Evolutionary conservation across 2,329 filamentous ascomycete genomes (phyloP).

Genomic region (Xylaria polymorpha): DNA sequence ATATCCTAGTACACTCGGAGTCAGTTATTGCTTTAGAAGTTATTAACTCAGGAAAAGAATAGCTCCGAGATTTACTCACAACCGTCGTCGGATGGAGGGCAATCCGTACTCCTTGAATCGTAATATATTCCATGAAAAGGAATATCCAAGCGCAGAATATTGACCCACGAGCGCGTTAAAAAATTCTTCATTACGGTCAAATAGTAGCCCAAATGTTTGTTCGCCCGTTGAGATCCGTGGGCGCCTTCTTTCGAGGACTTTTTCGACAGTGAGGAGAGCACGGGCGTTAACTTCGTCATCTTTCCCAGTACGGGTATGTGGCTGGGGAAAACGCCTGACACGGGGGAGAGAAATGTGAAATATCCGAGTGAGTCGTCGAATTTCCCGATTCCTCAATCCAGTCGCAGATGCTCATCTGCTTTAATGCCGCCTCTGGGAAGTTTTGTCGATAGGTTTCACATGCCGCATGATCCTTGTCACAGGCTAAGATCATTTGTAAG

Average conservation of each 20-base stretch:
- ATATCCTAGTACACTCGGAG: conserved; percentile 50
- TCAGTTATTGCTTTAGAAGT: not conserved
- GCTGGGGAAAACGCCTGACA: conserved; percentile 64
- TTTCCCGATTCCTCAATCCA: conserved; percentile 55
- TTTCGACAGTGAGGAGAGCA: conserved; percentile 60
- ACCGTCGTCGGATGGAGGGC: conserved; percentile 59
- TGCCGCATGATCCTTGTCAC: conserved; percentile 70
- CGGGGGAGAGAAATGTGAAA: conserved; percentile 78
- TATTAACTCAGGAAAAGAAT: no score
- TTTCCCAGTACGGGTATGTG: conserved; percentile 68
- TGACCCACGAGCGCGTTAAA: conserved; percentile 70
- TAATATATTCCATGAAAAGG: conserved; percentile 73
- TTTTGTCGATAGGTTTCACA: conserved; percentile 68
- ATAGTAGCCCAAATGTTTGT: conserved; percentile 76
- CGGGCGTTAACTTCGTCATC: conserved; percentile 75
- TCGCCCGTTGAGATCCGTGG: conserved; percentile 80
- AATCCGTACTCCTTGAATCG: conserved; percentile 61
- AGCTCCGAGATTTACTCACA: conserved; percentile 42
- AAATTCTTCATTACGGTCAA: conserved; percentile 60
- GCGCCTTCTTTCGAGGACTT: conserved; percentile 64
- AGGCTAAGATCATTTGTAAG: conserved; percentile 66
- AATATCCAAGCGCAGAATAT: conserved; percentile 73
- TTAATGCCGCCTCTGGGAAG: conserved; percentile 62
- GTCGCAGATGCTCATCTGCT: conserved; percentile 57
- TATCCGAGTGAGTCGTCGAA: conserved; percentile 63